phyloP scores from a whole-genome alignment of 257 asterid genomes.

The Solanum sejunctum region DNA sequence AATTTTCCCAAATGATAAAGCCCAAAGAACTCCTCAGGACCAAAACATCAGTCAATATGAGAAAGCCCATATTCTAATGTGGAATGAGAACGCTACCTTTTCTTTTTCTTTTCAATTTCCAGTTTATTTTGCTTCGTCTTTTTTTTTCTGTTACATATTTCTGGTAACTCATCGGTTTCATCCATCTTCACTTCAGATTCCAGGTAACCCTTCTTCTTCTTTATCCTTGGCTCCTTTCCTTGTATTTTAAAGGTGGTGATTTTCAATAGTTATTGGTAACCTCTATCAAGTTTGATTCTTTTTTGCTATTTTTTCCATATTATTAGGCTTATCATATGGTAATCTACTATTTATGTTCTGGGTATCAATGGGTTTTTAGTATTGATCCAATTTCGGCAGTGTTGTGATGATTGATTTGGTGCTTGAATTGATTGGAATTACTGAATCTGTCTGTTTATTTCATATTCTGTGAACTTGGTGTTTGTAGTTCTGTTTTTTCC shows the following conservation, averaged over 20 bases:
- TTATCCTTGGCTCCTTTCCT: not conserved
- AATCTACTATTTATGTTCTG: not conserved
- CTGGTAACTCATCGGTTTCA: constrained; percentile 1
- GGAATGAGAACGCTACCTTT: not conserved
- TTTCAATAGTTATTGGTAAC: not conserved
- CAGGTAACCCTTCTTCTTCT: not conserved
- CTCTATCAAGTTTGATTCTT: not conserved
- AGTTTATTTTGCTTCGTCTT: not conserved
- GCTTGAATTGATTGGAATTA: not conserved
- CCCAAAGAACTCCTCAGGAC: not conserved
- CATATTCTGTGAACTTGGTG: not conserved
- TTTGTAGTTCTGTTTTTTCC: not conserved
- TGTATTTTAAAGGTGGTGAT: not conserved
- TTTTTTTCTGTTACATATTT: not conserved
- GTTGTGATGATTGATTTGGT: not conserved
- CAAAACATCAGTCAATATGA: not conserved
- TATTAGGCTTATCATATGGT: not conserved
- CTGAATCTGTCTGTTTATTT: not conserved
- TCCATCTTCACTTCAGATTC: not conserved
- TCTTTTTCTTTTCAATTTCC: not conserved
- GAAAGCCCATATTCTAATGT: not conserved
- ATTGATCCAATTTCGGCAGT: not conserved
- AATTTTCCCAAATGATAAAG: not conserved
- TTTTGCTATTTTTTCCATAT: not conserved
- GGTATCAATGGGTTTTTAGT: not conserved